Evolutionary conservation across 2,329 filamentous ascomycete species (phyloP), one percentile per base, ranked within the genome.

Genomic region (Colletotrichum sojae): DNA sequence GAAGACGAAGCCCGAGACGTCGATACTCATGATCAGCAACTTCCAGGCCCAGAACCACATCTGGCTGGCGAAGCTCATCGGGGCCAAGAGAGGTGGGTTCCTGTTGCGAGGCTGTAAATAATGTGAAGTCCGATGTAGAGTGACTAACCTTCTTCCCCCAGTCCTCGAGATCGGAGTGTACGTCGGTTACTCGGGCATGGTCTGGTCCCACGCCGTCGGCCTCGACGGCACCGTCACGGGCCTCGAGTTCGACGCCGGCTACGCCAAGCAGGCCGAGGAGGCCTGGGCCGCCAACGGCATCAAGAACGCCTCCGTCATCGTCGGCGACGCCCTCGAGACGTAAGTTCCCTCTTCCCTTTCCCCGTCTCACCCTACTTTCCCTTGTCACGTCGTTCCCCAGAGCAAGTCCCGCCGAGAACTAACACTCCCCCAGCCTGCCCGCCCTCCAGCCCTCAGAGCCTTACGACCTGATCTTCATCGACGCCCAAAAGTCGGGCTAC

Each of bases 391-490:
- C 22, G 22, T 25, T 25, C 22, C 22, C 22, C 22, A 5, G 22
- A 25, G 22, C 22, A 25, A 25, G 22, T 25, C 22, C 22, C 22
- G 22, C 22, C 22, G 4, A 25, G 22, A 22, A 22, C 58, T 67
- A n/a, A 68, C 53, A 51, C 16, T 5, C 4, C 13, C 61, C 36
- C 4, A 81, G 80, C 2, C 76, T 82, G 10, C 73, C 75, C 6
- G 64, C 73, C n/a, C 77, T 80, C 4, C 71, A 81, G 68, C 72
- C 76, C 66, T 64, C 75, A 43, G 76, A 82, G 72, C 83, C 86
- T 4, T 88, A 85, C 71, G 86, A 88, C 74, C 76, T 87, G 52
- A 80, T 88, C 74, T 88, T 88, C 74, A 81, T 88, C 69, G 86
- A 88, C 66, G 86, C 86, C 25, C 81, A 88, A 66, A 88, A 88